A percentile compares a stretch with the other conserved stretches of the same genome.
phyloP scores from a whole-genome alignment of 805 yeast species.

The Diddensiella caesifluorescens region DNA sequence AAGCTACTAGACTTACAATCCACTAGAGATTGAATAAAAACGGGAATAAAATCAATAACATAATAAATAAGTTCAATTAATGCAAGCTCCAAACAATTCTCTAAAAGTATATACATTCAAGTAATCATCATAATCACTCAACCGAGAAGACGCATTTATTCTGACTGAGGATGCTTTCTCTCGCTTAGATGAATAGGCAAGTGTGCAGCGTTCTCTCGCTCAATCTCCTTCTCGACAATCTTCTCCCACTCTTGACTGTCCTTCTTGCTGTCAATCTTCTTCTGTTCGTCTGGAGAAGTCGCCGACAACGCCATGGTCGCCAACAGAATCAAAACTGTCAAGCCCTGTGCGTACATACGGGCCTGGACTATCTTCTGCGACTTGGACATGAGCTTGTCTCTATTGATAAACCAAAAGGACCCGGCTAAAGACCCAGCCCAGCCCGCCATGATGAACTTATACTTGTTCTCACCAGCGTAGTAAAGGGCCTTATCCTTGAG shows the following conservation, averaged over 20 bases:
- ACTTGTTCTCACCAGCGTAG: conserved; percentile 50
- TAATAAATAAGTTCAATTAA: background rate
- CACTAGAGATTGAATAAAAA: background rate
- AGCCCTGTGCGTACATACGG: conserved; percentile 84
- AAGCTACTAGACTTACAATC: background rate
- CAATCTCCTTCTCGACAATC: conserved; percentile 41
- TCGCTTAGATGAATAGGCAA: conserved; percentile 16
- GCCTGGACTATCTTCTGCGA: conserved; percentile 83
- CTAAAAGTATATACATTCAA: background rate
- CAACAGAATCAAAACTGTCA: conserved; percentile 64
- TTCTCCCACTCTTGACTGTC: conserved; percentile 42
- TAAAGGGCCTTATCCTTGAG: conserved; percentile 25
- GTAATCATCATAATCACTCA: background rate
- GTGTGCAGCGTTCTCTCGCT: conserved; percentile 25
- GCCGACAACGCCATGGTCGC: conserved; percentile 54
- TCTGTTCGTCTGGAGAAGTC: conserved; percentile 55
- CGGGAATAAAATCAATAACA: background rate
- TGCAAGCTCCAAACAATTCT: background rate
- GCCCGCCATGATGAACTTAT: conserved; percentile 56
- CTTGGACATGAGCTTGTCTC: conserved; percentile 66
- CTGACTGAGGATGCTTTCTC: conserved; percentile 3
- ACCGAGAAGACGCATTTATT: background rate
- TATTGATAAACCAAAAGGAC: conserved; percentile 68
- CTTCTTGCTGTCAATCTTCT: conserved; percentile 33
- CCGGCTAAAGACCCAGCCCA: conserved; percentile 83